Evolutionary conservation across 2,329 filamentous ascomycete species (phyloP).

Genomic region (Paraphoma sp.): DNA sequence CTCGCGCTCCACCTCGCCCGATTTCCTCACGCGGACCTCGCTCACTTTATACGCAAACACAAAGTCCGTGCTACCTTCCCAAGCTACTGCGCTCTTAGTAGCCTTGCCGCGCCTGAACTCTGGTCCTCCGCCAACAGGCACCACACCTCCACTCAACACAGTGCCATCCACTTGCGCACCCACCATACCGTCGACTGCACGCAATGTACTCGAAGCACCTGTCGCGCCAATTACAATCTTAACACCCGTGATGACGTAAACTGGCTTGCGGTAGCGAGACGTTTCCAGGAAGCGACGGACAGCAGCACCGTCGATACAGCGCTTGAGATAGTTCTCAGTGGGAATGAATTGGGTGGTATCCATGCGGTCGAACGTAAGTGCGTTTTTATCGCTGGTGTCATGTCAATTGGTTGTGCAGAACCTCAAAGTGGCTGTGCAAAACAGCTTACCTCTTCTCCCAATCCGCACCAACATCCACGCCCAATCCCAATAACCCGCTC

Average conservation of each 20-base stretch:
- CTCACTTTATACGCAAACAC: not conserved
- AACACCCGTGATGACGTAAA: not conserved
- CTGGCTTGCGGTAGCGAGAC: not conserved
- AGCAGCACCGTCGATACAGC: not conserved
- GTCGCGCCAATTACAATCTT: not conserved
- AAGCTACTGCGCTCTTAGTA: not conserved
- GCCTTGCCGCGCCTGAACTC: not conserved
- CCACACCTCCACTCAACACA: not conserved
- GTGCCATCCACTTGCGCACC: not conserved
- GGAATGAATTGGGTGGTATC: not conserved
- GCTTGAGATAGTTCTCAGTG: not conserved
- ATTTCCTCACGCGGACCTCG: not conserved
- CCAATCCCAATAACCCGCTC: not conserved
- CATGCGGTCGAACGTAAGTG: not conserved
- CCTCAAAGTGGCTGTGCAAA: too few species aligned
- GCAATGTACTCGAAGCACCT: not conserved
- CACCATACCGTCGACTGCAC: not conserved
- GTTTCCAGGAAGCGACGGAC: not conserved
- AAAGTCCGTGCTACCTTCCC: not conserved
- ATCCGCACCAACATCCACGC: not conserved
- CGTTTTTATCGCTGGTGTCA: not conserved
- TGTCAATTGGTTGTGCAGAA: not conserved
- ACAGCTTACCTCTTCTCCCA: not conserved
- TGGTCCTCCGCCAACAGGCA: not conserved
- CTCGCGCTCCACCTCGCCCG: not conserved